Base-by-base conservation (phyloP, 352 stramenopile species). In the Peronospora destructor region DNA sequence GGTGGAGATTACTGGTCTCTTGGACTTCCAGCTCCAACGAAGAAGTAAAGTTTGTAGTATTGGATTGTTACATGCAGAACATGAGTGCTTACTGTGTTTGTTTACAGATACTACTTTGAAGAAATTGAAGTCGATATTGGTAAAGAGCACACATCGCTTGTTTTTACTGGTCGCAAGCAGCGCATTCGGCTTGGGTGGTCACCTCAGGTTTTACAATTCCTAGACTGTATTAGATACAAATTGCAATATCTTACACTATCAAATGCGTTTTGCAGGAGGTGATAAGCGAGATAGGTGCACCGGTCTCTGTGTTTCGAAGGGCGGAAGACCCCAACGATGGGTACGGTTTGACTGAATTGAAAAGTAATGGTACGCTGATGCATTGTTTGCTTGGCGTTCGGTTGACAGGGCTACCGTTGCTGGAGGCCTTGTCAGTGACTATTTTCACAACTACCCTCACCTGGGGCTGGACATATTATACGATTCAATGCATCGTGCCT, bases 361-460 rank as follows among this genome's bases (percentile, higher is more conserved):
- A 11, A 6, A 51, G 16, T 28, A 5, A n/a, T 35, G n/a, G 7
- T 38, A 36, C 17, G 28, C n/a, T 34, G n/a, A 49, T 47, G 12
- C 19, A 34, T 40, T 36, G 46, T 16, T 59, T 6, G 4, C 30
- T 36, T 3, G 10, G 10, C 26, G 25, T 47, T 40, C 21, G n/a
- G 8, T 4, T 46, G 35, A 11, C 17, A 85, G 73, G 35, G 56
- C 72, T 9, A 83, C 68, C 7, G 51, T 84, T 43, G 66, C 65
- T 49, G 73, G 73, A 16, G 80, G 79, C 7, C 52, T 71, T 0
- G 59, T 84, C 2, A 68, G 76, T 3, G 75, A 90, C 34, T 92
- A 91, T 44, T 90, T 92, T 46, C 82, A 92, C 59, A 92, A 92
- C 57, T 92, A 90, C 49, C 78, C 80, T 6, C 79, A 92, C 34